Evolutionary conservation across 148 eudicot genomes (phyloP).

Genomic region (Suaeda aralocaspica): DNA sequence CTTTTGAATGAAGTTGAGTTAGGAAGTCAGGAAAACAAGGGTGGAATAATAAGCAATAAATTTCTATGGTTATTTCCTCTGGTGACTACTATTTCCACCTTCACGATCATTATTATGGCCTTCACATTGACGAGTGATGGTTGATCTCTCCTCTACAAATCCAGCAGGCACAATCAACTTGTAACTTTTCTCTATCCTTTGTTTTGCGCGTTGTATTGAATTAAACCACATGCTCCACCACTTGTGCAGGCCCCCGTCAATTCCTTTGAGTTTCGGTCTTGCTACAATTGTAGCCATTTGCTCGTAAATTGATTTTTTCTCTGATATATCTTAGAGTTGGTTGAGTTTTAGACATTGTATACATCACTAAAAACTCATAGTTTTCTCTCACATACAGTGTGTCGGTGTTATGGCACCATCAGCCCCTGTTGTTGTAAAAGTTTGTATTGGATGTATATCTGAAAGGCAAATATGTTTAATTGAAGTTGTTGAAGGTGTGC

Average conservation of each 20-base stretch:
- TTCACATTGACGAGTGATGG: conserved; percentile 69
- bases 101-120: conserved; percentile 69
- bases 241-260: too few species aligned
- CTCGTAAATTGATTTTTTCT: background rate
- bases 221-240: too few species aligned
- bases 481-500: background rate
- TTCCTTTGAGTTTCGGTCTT: too few species aligned
- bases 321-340: conserved; percentile 1
- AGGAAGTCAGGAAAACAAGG: conserved; percentile 33
- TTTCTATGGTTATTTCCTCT: conserved; percentile 68
- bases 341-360: background rate
- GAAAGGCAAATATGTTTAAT: background rate
- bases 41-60: conserved; percentile 28
- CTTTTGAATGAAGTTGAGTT: conserved; percentile 65
- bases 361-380: background rate
- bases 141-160: conserved; percentile 24
- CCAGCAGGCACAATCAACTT: background rate
- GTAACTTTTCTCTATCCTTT: background rate
- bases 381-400: background rate
- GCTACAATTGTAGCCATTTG: background rate
- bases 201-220: too few species aligned
- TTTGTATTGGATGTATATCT: background rate
- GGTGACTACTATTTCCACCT: conserved; percentile 54
- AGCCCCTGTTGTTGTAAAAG: conserved; percentile 12
- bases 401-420: background rate